Conservation (phyloP, 2,329 filamentous ascomycete genomes). For the Fusarium setosum region DNA sequence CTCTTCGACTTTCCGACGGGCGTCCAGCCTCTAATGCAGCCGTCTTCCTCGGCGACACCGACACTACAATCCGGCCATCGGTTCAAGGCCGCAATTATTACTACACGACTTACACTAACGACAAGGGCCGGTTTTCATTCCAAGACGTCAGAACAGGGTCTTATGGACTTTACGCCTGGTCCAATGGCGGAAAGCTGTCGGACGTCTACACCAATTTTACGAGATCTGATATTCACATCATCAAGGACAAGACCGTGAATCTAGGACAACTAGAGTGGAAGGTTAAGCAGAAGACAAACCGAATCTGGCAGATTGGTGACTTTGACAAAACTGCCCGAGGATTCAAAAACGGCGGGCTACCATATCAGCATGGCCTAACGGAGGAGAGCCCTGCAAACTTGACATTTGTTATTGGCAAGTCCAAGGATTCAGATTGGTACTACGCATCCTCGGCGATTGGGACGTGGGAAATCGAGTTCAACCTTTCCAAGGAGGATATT, state of each 20-base stretch:
- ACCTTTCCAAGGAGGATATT: constrained; percentile 11
- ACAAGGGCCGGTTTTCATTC: constrained; percentile 20
- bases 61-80: constrained; percentile 14
- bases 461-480: constrained; percentile 20
- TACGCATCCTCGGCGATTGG: constrained; percentile 20
- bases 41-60: constrained; percentile 11
- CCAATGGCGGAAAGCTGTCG: constrained; percentile 17
- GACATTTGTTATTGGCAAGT: constrained; percentile 18
- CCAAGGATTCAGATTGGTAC: constrained; percentile 20
- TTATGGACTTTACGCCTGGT: constrained; percentile 16
- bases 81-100: constrained; percentile 36
- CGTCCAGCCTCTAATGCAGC: constrained; percentile 16
- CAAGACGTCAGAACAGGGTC: constrained; percentile 14
- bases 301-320: constrained; percentile 21
- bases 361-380: constrained; percentile 20
- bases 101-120: constrained; percentile 22
- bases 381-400: constrained; percentile 23
- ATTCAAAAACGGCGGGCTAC: constrained; percentile 20
- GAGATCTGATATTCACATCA: constrained; percentile 8
- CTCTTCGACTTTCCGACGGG: constrained; percentile 18
- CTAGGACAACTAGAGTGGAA: constrained; percentile 13
- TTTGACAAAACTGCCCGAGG: constrained; percentile 24
- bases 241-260: constrained; percentile 17
- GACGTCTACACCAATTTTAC: constrained; percentile 27
- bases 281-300: constrained; percentile 7